These are phyloP conservation scores for Boletus semigastroideus DNA, from an alignment of 1,284 basidiomycete genomes.

Conservation along the genomic window DNA sequence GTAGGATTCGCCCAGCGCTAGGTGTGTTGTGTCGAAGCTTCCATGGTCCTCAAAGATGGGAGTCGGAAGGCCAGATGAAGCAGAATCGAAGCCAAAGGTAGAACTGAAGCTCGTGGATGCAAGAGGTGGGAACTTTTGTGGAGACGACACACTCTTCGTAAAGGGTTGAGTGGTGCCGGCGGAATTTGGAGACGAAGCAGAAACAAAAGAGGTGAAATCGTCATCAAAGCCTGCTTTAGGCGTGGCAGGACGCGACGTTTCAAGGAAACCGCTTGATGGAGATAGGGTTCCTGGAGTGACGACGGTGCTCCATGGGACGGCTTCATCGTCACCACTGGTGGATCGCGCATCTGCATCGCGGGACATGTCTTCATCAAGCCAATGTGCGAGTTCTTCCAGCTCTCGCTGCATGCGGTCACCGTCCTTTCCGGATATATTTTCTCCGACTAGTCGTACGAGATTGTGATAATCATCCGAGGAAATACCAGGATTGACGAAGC, in stretches of 20 bases:
- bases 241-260: constrained; percentile 20
- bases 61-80: constrained; percentile 24
- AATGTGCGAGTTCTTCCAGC: constrained; percentile 58
- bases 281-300: constrained; percentile 31
- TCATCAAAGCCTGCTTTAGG: constrained; percentile 62
- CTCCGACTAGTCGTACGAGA: constrained; percentile 23
- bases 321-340: constrained; percentile 8
- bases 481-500: constrained; percentile 1
- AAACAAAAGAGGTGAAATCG: constrained; percentile 73
- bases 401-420: constrained; percentile 45
- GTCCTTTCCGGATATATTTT: constrained; percentile 18
- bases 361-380: constrained; percentile 52
- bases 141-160: constrained; percentile 10
- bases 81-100: constrained; percentile 26
- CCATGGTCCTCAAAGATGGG: constrained; percentile 21
- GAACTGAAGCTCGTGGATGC: constrained; percentile 21
- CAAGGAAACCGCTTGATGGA: constrained; percentile 21
- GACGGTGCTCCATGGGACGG: constrained; percentile 27
- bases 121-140: constrained; percentile 7
- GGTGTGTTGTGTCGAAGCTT: constrained; percentile 12
- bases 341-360: constrained; percentile 19
- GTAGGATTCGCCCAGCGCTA: constrained; percentile 38
- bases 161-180: background rate
- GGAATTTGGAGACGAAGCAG: constrained; percentile 42
- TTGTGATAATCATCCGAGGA: constrained; percentile 20